Evolutionary conservation across 2,329 filamentous ascomycete species (phyloP).

Genomic region (Calonectria honghensis): DNA sequence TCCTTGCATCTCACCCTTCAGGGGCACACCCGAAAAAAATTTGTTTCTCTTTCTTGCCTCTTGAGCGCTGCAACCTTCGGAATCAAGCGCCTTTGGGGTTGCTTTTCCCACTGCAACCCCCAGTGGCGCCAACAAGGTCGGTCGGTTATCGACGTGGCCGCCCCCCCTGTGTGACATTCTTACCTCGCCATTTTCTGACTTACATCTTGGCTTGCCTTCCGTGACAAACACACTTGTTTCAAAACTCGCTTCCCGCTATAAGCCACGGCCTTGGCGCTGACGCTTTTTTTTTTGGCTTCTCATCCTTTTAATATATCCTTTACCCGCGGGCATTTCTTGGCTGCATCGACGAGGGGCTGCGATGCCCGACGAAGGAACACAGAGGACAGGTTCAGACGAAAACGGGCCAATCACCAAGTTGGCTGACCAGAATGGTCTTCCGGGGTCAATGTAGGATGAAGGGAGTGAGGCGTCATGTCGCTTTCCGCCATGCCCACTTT

Average conservation of each 20-base stretch:
- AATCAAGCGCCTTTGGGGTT: constrained; percentile 46
- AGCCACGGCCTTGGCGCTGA: constrained; percentile 1
- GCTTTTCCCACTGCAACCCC: constrained; percentile 45
- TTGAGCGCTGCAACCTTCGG: constrained; percentile 40
- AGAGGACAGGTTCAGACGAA: constrained; percentile 37
- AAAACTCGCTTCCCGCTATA: constrained; percentile 8
- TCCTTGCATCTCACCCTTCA: constrained; percentile 45
- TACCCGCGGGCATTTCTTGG: constrained; percentile 42
- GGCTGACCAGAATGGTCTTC: constrained; percentile 42
- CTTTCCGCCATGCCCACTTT: constrained; percentile 43
- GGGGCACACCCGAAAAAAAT: background rate
- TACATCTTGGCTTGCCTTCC: constrained; percentile 4
- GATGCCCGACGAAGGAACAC: constrained; percentile 45
- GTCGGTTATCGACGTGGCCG: constrained; percentile 32
- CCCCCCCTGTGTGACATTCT: constrained; percentile 17
- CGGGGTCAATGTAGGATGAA: background rate
- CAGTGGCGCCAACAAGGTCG: constrained; percentile 32
- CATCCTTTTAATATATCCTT: constrained; percentile 35
- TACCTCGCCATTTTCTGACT: background rate
- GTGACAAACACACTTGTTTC: constrained; percentile 20
- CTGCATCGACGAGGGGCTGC: constrained; percentile 25
- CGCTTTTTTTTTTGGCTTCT: background rate
- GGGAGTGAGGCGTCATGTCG: constrained; percentile 25
- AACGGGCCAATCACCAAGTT: constrained; percentile 49
- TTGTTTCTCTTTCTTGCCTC: constrained; percentile 6